A percentile compares a stretch with the other conserved stretches of the same genome.
These are phyloP conservation scores for Moelleriella libera DNA, from an alignment of 2,329 filamentous ascomycete species.

Conservation along the genomic window DNA sequence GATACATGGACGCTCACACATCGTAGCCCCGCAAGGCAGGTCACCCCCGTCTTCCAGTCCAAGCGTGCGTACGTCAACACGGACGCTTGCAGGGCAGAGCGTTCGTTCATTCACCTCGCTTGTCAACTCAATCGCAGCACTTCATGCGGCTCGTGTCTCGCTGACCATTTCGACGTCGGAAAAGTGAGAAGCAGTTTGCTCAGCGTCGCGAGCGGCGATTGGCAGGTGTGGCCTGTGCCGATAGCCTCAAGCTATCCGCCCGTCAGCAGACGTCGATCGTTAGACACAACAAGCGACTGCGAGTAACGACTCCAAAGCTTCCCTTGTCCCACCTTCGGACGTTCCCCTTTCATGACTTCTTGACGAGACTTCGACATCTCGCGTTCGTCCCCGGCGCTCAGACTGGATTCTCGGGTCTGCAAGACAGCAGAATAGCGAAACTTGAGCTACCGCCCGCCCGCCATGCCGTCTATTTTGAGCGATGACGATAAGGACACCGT, in stretches of 20 bases:
- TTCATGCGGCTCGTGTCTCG: too few species aligned
- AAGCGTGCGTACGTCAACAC: neutral
- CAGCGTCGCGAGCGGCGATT: neutral
- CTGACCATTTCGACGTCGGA: too few species aligned
- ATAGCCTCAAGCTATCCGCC: neutral
- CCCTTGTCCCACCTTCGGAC: neutral
- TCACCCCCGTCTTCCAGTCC: neutral
- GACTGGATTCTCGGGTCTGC: too few species aligned
- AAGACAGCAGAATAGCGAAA: neutral
- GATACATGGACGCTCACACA: neutral
- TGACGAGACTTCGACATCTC: neutral
- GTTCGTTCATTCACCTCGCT: neutral
- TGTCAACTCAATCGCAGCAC: neutral
- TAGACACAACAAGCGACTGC: neutral
- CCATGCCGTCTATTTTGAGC: slow-evolving; percentile 56
- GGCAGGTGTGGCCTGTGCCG: neutral
- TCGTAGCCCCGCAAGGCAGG: neutral
- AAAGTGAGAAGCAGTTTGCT: neutral
- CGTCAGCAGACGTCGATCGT: neutral
- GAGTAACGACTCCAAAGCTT: neutral
- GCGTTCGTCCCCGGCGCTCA: too few species aligned
- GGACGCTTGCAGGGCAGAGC: neutral
- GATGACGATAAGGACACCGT: slow-evolving; percentile 95
- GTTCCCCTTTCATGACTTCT: neutral
- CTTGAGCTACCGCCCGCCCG: neutral